phyloP scores from a whole-genome alignment of 306 rosid species.

The Oxytropis ochrocephala region DNA sequence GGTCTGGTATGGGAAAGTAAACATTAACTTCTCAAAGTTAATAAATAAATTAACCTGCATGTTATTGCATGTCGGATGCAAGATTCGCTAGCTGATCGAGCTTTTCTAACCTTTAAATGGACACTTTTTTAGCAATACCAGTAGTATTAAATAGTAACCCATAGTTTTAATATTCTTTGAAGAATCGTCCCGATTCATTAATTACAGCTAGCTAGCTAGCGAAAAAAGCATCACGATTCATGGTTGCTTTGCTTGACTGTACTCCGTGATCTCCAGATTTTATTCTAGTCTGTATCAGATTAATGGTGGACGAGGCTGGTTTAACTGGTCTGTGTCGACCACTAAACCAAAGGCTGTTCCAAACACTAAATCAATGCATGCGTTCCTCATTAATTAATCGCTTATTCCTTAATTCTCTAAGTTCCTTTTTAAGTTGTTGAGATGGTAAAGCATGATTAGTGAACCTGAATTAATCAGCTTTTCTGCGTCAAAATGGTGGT shows the following conservation, averaged over 20 bases:
- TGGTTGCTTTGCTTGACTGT: background rate
- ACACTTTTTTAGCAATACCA: background rate
- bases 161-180: conserved; percentile 11
- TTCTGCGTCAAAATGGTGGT: conserved; percentile 20
- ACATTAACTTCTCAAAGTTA: background rate
- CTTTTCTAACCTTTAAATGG: background rate
- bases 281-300: background rate
- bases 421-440: background rate
- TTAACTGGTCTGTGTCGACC: conserved; percentile 20
- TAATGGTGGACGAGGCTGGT: background rate
- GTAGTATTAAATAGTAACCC: background rate
- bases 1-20: background rate
- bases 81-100: background rate
- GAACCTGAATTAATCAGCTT: conserved; percentile 25
- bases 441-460: conserved; percentile 20
- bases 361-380: conserved; percentile 13
- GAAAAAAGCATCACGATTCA: conserved; percentile 17
- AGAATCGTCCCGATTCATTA: background rate
- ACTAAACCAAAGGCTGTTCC: conserved; percentile 8
- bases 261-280: conserved; percentile 1
- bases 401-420: background rate
- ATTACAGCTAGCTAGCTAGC: no score
- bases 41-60: background rate
- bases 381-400: conserved; percentile 8
- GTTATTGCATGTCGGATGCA: background rate